A percentile compares a stretch with the other conserved stretches of the same genome.
Evolutionary conservation across 2,329 filamentous ascomycete genomes (phyloP).

Genomic region (Intubia oerlemansii): DNA sequence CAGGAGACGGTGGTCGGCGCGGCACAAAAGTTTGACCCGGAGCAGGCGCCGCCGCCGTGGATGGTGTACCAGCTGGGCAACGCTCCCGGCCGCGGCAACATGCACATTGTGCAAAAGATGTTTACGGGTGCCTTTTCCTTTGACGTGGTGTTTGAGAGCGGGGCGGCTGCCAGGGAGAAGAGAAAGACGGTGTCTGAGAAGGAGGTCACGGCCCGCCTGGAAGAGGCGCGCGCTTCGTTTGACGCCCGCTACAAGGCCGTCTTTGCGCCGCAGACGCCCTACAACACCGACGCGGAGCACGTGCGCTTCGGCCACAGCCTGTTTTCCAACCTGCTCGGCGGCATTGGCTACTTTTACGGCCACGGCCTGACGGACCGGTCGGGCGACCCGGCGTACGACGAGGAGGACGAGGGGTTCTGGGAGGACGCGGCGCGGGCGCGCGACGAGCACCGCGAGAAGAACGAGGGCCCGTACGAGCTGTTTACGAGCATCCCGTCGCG

Average conservation of each 20-base stretch:
- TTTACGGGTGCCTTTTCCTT: constrained; percentile 86
- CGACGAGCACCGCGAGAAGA: constrained; percentile 39
- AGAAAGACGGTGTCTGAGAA: constrained; percentile 32
- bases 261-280: constrained; percentile 57
- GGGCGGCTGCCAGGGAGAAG: constrained; percentile 40
- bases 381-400: constrained; percentile 80
- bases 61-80: constrained; percentile 67
- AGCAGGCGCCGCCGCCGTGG: constrained; percentile 59
- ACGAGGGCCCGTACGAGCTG: constrained; percentile 69
- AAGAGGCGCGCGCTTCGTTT: constrained; percentile 45
- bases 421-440: constrained; percentile 70
- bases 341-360: constrained; percentile 89
- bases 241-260: constrained; percentile 51
- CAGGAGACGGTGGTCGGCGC: constrained; percentile 27
- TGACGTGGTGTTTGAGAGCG: constrained; percentile 75
- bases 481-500: constrained; percentile 83
- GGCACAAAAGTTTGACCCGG: constrained; percentile 24
- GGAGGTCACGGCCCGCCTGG: constrained; percentile 49
- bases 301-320: constrained; percentile 60
- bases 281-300: constrained; percentile 27
- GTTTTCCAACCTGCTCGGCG: constrained; percentile 84
- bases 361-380: constrained; percentile 77
- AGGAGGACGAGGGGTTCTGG: constrained; percentile 92
- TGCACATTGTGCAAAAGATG: constrained; percentile 77
- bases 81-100: constrained; percentile 47